Percentiles rank a stretch among this genome's conserved stretches.
These are phyloP conservation scores for Boletus tomentosulus DNA, from an alignment of 768 basidiomycete species.

Conservation along the genomic window DNA sequence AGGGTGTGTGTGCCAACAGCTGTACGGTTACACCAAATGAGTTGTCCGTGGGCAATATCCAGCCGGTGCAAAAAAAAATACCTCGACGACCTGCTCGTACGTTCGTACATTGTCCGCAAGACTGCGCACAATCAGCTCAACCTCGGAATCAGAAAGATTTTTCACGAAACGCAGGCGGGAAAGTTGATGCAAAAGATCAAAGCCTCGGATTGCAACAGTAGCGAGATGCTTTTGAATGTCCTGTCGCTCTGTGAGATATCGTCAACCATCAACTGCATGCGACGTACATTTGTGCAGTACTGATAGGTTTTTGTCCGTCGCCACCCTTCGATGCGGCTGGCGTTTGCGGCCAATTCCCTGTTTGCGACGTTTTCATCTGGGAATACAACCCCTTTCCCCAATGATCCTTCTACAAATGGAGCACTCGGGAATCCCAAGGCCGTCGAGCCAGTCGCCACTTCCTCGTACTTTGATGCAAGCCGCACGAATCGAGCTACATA, in stretches of 20 bases:
- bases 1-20: conserved; percentile 77
- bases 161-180: conserved; percentile 73
- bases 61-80: conserved; percentile 29
- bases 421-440: conserved; percentile 67
- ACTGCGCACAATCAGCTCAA: conserved; percentile 66
- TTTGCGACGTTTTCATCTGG: conserved; percentile 60
- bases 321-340: conserved; percentile 92
- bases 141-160: conserved; percentile 69
- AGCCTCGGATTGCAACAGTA: conserved; percentile 62
- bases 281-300: conserved; percentile 61
- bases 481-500: conserved; percentile 85
- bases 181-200: conserved; percentile 86
- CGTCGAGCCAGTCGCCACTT: conserved; percentile 68
- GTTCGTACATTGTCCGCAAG: conserved; percentile 67
- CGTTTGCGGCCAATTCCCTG: conserved; percentile 72
- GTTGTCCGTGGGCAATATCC: no score
- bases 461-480: conserved; percentile 88
- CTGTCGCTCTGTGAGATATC: conserved; percentile 36
- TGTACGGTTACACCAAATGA: conserved; percentile 28
- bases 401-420: conserved; percentile 40
- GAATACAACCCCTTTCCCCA: conserved; percentile 84
- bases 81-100: conserved; percentile 91
- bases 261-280: background rate
- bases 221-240: conserved; percentile 59
- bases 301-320: conserved; percentile 76